Conservation (phyloP, 129 eudicot genomes). For the Flaveria robusta region DNA sequence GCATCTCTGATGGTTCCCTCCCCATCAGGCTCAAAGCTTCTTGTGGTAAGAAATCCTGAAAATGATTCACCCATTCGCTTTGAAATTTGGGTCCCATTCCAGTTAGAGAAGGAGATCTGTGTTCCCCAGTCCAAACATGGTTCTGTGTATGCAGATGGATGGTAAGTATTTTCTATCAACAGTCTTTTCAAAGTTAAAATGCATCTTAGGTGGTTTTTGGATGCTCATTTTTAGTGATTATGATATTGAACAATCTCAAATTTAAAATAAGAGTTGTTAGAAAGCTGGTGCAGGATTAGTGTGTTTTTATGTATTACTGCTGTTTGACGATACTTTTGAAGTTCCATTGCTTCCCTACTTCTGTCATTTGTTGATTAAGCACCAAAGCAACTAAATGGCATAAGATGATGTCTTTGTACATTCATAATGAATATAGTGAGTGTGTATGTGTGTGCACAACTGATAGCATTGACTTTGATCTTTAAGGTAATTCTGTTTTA, state of each 20-base stretch:
- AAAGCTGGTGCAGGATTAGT: not conserved
- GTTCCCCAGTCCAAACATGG: conserved; percentile 86
- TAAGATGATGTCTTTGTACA: not conserved
- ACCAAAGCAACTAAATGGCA: not conserved
- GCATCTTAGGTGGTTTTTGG: not conserved
- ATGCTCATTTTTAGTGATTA: not conserved
- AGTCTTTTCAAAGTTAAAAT: not conserved
- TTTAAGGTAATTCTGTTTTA: not conserved
- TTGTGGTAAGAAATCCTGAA: conserved; percentile 74
- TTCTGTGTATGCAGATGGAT: conserved; percentile 90
- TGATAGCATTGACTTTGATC: not conserved
- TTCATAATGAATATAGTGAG: not conserved
- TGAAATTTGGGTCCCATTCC: conserved; percentile 83
- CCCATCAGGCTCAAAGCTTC: conserved; percentile 95
- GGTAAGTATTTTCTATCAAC: conserved; percentile 47
- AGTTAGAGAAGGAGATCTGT: conserved; percentile 69
- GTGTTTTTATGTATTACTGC: not conserved
- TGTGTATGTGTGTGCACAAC: not conserved
- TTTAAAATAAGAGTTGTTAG: not conserved
- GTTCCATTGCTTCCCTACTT: not conserved
- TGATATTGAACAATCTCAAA: not conserved
- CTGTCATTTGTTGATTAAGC: not conserved
- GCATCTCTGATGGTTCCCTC: conserved; percentile 83
- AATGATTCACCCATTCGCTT: conserved; percentile 71
- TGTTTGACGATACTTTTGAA: not conserved